These are phyloP conservation scores for Mortierella hygrophila DNA, from an alignment of 192 early-diverging fungal species.

Conservation along the genomic window DNA sequence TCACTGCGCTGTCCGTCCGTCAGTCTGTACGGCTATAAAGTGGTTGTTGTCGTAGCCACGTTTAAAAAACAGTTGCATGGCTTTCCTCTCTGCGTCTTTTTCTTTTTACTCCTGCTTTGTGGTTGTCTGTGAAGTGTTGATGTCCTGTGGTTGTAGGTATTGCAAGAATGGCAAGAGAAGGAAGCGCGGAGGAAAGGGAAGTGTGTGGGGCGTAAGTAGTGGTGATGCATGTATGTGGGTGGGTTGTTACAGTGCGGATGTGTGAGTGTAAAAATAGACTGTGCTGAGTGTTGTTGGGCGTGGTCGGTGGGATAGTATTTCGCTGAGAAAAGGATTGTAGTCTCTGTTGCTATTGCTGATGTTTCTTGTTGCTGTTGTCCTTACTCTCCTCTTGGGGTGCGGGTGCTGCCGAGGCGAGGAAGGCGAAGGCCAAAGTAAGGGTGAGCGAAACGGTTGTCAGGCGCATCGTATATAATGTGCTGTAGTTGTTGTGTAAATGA, in stretches of 20 bases:
- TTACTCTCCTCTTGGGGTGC: conserved; percentile 25
- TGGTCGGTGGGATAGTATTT: not conserved
- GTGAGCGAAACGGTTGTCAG: not conserved
- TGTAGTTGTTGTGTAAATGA: not conserved
- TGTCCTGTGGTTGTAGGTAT: no score
- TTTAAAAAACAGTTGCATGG: no score
- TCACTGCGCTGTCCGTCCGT: not conserved
- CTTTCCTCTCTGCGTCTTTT: no score
- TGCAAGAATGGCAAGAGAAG: no score
- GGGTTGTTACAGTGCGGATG: not conserved
- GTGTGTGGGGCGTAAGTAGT: no score
- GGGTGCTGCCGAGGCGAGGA: conserved; percentile 21
- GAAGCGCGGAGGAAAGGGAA: no score
- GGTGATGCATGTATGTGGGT: not conserved
- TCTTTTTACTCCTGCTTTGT: no score
- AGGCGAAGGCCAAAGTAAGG: conserved; percentile 4
- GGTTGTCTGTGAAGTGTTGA: no score
- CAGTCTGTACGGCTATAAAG: not conserved
- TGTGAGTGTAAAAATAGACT: conserved; percentile 1
- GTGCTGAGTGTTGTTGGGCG: not conserved
- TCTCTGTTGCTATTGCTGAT: not conserved
- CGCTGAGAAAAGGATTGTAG: not conserved
- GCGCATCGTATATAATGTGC: not conserved
- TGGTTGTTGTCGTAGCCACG: not conserved
- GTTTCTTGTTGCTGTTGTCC: not conserved